Base-by-base conservation (phyloP, 2,329 filamentous ascomycete species). In the Alternaria metachromatica region DNA sequence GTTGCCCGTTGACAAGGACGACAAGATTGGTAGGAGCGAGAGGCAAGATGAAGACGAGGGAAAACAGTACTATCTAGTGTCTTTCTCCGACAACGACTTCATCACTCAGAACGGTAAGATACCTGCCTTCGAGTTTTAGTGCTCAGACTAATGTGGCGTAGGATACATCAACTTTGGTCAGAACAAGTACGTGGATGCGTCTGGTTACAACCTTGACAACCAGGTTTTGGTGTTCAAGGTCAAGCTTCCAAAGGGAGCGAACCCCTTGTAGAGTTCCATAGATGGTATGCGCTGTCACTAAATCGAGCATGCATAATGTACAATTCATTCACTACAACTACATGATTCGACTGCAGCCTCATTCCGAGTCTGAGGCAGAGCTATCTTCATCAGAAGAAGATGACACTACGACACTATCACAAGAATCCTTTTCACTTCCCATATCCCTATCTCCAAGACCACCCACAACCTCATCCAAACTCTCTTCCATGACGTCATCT, bases 71-170 rank as follows among this genome's bases (percentile, higher is more conserved):
- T 92, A 88, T 72, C 75, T 93, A 33, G 87, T 93, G 65, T 87
- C 85, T 12, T 79, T 92, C 53, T 90, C 87, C 60, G 91, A 93
- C 71, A 92, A 93, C 73, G 90, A 93, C 76, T 92, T 92, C 70
- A 88, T 93, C 60, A 92, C 90, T 0, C 89, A 92, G 76, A 83
- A 92, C 76, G 89, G 88, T 82, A 73, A 67, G 80, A 71, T 2
- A 15, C 37, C 23, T n/a, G 15, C 10, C 6, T 45, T 9, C 23
- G 15, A 3, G 10, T 37, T 30, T 8, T 15, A 44, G 20, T 0
- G 41, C 3, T 1, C 11, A 30, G 11, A 28, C 55, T 62, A 55
- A 58, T 72, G 67, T 26, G 2, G 12, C 41, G 46, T n/a, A 85
- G 85, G 86, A 1, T 84, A 82, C 63, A 81, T 90, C 76, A 86